Evolutionary conservation across 192 early-diverging fungal genomes (phyloP), one percentile per base, ranked within the genome.

Genomic region (Coemansia sp.): DNA sequence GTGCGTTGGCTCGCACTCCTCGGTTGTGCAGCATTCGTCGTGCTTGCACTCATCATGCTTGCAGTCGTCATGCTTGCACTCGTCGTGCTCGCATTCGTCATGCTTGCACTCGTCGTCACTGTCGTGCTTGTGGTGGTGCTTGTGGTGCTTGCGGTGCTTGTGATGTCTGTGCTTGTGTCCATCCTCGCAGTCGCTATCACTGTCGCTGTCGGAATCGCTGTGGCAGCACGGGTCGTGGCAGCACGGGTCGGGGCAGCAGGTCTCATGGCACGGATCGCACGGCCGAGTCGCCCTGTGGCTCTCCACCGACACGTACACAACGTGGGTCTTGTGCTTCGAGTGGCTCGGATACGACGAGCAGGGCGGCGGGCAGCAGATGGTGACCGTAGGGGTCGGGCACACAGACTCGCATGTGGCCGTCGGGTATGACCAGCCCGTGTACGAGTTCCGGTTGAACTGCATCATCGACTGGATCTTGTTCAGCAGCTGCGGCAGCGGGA

Each of bases 261-360:
- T 25, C 12, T 53, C 29, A 2, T 53, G 50, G 50, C 50, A 53
- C n/a, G 27, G 29, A 3, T 4, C 12, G 40, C 50, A 33, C 9
- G 51, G 28, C 27, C 48, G 35, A 21, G 49, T 65, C 6, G 22
- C 56, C 22, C 16, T 57, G 62, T 72, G 56, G 56, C 62, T 69
- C 66, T 79, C 76, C 8, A 79, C 42, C 21, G 76, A 79, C 11
- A 69, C 52, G 21, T 65, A 69, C 14, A 72, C 76, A 0, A 65
- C 72, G 63, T 79, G 76, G 19, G 69, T 72, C 3, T 59, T 60
- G 45, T 9, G 6, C 33, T 35, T 35, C 2, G 35, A 38, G 35
- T 11, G 35, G 4, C n/a, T 38, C 5, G 35, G 5, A 16, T 16
- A 38, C n/a, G 35, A 38, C 35, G 12, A 38, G 52, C 43, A 35